Percentiles rank a stretch among this genome's conserved stretches.
Evolutionary conservation across 345 rosid species (phyloP).

Genomic region (Combretum micranthum): DNA sequence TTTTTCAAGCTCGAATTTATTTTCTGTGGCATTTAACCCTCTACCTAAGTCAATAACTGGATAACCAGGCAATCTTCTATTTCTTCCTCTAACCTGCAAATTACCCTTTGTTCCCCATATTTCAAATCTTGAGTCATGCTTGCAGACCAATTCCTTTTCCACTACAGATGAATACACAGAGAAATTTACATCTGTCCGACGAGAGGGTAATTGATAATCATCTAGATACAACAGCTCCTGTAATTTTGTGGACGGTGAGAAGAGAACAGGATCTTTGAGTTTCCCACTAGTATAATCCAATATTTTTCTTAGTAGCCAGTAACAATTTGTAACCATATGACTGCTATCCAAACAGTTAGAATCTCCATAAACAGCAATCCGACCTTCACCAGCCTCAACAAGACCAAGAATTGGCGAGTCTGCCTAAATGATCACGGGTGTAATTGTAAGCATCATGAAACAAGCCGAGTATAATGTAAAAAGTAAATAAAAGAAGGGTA

Average conservation of each 20-base stretch:
- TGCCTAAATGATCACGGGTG: constrained; percentile 36
- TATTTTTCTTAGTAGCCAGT: constrained; percentile 81
- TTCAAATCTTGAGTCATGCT: constrained; percentile 80
- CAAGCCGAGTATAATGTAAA: neutral
- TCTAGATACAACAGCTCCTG: constrained; percentile 43
- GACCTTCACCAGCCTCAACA: constrained; percentile 66
- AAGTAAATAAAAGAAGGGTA: no score
- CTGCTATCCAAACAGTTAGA: constrained; percentile 96
- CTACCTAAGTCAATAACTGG: constrained; percentile 49
- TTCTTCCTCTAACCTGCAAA: constrained; percentile 63
- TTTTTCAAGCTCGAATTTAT: constrained; percentile 25
- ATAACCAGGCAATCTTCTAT: constrained; percentile 64
- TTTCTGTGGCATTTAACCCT: constrained; percentile 45
- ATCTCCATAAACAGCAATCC: constrained; percentile 84
- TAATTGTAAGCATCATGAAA: constrained; percentile 4
- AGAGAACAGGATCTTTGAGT: constrained; percentile 67
- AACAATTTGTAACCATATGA: constrained; percentile 98
- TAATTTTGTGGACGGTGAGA: constrained; percentile 48
- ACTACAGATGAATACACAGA: constrained; percentile 68
- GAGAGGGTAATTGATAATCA: constrained; percentile 69
- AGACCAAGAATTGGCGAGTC: constrained; percentile 93
- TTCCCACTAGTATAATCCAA: constrained; percentile 71
- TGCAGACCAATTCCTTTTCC: constrained; percentile 70
- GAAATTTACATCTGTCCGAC: constrained; percentile 88
- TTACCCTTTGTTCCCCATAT: constrained; percentile 91